phyloP scores from a whole-genome alignment of 1,284 basidiomycete genomes.

The Ustilago vetiveriae region DNA sequence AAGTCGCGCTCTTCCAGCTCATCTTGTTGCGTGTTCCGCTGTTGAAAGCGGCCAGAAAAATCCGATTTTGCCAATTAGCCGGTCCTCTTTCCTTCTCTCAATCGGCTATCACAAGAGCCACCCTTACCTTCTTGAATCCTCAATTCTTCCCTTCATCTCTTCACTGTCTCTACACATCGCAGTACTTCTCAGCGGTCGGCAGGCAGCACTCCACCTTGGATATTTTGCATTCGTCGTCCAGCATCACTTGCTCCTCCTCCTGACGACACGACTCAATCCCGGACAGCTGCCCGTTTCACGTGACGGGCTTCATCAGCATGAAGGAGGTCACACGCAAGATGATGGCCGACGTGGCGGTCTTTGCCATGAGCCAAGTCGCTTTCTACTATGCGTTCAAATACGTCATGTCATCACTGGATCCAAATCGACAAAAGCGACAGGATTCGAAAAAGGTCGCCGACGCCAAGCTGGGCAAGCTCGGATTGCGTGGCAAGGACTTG shows the following conservation, averaged over 20 bases:
- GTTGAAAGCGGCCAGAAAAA: constrained; percentile 1
- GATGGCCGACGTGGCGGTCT: constrained; percentile 62
- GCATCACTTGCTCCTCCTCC: too few relatives aligned
- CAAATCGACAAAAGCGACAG: constrained; percentile 64
- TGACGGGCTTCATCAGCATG: too few relatives aligned
- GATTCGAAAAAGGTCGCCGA: constrained; percentile 64
- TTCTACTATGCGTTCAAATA: constrained; percentile 69
- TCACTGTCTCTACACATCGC: too few relatives aligned
- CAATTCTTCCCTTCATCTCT: too few relatives aligned
- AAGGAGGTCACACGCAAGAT: constrained; percentile 61
- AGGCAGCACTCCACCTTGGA: too few relatives aligned
- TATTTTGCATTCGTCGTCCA: too few relatives aligned
- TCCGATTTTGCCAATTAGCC: not conserved
- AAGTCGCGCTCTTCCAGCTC: not conserved
- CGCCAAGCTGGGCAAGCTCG: constrained; percentile 63
- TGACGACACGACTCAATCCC: too few relatives aligned
- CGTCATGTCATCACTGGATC: constrained; percentile 67
- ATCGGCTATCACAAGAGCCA: too few relatives aligned
- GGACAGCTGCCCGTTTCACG: too few relatives aligned
- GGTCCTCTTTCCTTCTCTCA: not conserved
- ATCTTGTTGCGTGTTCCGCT: not conserved
- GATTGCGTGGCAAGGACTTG: constrained; percentile 50
- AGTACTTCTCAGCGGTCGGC: too few relatives aligned
- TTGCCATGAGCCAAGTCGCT: constrained; percentile 64
- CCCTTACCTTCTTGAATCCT: too few relatives aligned